Evolutionary conservation across 805 yeast genomes (phyloP).

Genomic region (Wickerhamomyces ciferrii): DNA sequence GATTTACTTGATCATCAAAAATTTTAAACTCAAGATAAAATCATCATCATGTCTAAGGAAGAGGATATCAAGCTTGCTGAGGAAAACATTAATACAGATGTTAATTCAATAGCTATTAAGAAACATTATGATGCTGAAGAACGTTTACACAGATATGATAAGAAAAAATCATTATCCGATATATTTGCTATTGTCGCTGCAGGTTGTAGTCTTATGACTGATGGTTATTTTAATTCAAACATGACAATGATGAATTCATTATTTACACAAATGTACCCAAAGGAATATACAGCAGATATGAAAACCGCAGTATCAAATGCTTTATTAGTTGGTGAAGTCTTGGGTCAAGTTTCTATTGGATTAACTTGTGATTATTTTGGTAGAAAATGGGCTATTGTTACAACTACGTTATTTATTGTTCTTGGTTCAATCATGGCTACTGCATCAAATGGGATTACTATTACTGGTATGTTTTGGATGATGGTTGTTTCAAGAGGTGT

Average conservation of each 20-base stretch:
- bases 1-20: no score
- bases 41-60: no score
- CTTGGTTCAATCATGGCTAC: conserved; percentile 64
- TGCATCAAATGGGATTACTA: conserved; percentile 58
- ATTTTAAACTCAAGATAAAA: no score
- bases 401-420: conserved; percentile 57
- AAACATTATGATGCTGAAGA: conserved; percentile 14
- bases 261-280: conserved; percentile 38
- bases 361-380: conserved; percentile 60
- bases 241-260: conserved; percentile 66
- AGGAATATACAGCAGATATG: conserved; percentile 35
- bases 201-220: conserved; percentile 72
- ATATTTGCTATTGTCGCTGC: conserved; percentile 47
- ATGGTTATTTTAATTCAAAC: conserved; percentile 71
- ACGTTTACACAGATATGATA: conserved; percentile 13
- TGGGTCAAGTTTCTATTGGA: conserved; percentile 65
- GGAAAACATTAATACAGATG: no score
- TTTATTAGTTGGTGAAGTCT: conserved; percentile 60
- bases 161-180: conserved; percentile 27
- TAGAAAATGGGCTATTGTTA: conserved; percentile 64
- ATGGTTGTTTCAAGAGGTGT: conserved; percentile 65
- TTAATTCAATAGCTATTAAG: no score
- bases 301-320: conserved; percentile 67
- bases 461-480: conserved; percentile 71
- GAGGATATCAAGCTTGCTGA: no score